Evolutionary conservation across 2,329 filamentous ascomycete genomes (phyloP).

Genomic region (Paecilomyces formosus): DNA sequence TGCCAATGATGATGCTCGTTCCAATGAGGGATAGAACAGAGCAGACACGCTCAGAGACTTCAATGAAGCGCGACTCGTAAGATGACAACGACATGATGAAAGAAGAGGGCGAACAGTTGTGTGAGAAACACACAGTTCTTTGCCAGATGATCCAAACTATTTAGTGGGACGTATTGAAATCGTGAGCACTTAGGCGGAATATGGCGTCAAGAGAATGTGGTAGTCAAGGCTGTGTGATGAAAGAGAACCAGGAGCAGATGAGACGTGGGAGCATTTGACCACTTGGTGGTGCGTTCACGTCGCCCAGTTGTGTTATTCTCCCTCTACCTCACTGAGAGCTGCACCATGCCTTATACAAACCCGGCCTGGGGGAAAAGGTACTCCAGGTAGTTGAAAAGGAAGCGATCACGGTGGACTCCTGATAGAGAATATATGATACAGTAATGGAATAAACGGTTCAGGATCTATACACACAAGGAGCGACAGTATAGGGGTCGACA

Average conservation of each 20-base stretch:
- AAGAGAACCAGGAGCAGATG: neutral
- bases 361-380: neutral
- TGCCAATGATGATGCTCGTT: conserved; percentile 63
- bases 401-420: no score
- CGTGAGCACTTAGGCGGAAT: neutral
- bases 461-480: neutral
- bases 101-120: neutral
- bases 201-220: neutral
- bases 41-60: conserved; percentile 57
- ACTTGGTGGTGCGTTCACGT: neutral
- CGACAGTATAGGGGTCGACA: neutral
- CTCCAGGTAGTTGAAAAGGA: no score
- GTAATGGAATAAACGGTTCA: no score
- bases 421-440: no score
- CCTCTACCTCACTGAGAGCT: neutral
- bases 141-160: neutral
- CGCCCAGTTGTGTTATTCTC: neutral
- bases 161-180: neutral
- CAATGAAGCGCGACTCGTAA: conserved; percentile 43
- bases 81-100: conserved; percentile 19
- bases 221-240: neutral
- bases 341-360: neutral
- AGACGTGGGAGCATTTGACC: neutral
- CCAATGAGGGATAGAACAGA: conserved; percentile 66
- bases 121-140: neutral